Conservation (phyloP, 108 stramenopile genomes). For the Pseudonitzschia multiseries region DNA sequence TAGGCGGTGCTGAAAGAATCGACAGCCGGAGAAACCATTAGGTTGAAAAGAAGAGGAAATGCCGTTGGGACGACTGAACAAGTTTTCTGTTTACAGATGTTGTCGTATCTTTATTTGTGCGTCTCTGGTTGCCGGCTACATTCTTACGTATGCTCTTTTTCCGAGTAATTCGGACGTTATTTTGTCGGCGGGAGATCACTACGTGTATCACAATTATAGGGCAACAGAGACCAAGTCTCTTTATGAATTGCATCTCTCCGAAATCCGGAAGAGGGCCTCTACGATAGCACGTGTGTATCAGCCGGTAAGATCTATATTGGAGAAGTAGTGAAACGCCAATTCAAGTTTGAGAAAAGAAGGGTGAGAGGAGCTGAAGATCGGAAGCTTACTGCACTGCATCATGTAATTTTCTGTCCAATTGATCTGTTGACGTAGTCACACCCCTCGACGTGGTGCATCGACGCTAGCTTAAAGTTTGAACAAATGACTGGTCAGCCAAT, state of each 20-base stretch:
- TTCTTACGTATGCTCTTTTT: neutral
- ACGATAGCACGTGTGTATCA: slow-evolving; percentile 14
- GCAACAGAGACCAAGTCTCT: neutral
- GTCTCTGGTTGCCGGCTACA: neutral
- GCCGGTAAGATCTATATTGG: slow-evolving; percentile 6
- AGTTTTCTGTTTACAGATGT: neutral
- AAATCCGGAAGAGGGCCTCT: slow-evolving; percentile 11
- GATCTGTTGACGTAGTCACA: neutral
- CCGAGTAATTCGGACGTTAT: neutral
- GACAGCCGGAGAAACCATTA: neutral
- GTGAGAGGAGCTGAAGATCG: neutral
- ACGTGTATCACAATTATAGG: neutral
- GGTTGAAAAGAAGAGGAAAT: neutral
- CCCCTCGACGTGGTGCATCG: slow-evolving; percentile 22
- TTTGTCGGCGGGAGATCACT: neutral
- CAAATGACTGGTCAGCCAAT: neutral
- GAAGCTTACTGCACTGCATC: neutral
- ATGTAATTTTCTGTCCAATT: neutral
- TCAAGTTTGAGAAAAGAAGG: too few species aligned
- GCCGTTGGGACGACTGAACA: neutral
- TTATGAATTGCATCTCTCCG: slow-evolving; percentile 4
- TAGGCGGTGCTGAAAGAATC: neutral
- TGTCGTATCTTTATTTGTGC: neutral
- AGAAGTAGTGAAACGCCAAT: too few species aligned
- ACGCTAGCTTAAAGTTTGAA: slow-evolving; percentile 24